A percentile compares a stretch with the other conserved stretches of the same genome.
Evolutionary conservation across 2,329 filamentous ascomycete species (phyloP).

Genomic region (Stagonosporopsis vannaccii): DNA sequence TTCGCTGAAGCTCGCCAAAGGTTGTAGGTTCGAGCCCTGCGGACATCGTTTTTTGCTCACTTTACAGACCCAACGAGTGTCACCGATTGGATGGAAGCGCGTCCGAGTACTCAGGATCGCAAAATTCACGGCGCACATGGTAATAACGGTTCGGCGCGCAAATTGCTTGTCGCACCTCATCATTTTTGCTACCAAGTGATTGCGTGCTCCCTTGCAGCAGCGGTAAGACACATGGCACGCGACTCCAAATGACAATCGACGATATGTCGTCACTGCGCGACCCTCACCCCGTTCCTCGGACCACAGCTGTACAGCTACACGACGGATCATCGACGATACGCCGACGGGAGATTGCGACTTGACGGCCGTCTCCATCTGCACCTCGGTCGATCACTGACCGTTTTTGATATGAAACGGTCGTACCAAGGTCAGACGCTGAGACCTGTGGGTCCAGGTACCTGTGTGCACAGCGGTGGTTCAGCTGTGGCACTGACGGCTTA

Average conservation of each 20-base stretch:
- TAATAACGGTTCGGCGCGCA: not conserved
- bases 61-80: not conserved
- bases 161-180: not conserved
- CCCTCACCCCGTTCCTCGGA: slow-evolving; percentile 2
- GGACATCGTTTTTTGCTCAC: slow-evolving; percentile 7
- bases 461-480: slow-evolving; percentile 9
- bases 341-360: slow-evolving; percentile 21
- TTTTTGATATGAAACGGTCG: slow-evolving; percentile 21
- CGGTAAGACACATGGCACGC: slow-evolving; percentile 4
- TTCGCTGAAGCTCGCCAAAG: slow-evolving; percentile 27
- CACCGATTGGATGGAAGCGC: not conserved
- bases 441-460: slow-evolving; percentile 15
- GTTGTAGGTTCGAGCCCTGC: slow-evolving; percentile 30
- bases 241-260: slow-evolving; percentile 17
- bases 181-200: not conserved
- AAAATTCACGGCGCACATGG: not conserved
- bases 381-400: slow-evolving; percentile 13
- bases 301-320: slow-evolving; percentile 1
- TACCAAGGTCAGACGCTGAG: slow-evolving; percentile 6
- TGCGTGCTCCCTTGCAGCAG: not conserved
- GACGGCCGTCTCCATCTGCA: slow-evolving; percentile 4
- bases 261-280: slow-evolving; percentile 10
- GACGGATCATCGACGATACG: slow-evolving; percentile 9
- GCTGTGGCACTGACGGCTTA: slow-evolving; percentile 12
- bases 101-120: not conserved